Evolutionary conservation across 257 asterid genomes (phyloP).

Genomic region (Penstemon eatonii): DNA sequence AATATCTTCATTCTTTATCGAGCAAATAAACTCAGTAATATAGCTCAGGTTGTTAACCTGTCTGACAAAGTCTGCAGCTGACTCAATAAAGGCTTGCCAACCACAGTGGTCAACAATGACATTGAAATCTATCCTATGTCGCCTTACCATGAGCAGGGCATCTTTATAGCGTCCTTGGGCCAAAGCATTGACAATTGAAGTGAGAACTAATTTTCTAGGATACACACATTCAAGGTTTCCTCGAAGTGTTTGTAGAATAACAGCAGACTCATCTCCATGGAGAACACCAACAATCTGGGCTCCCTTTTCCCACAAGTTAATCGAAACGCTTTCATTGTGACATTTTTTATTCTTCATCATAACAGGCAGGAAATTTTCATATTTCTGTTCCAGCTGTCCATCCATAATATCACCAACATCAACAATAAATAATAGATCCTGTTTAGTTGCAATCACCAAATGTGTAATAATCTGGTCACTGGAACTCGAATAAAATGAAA

Average conservation of each 20-base stretch:
- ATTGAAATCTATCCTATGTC: slow-evolving; percentile 95
- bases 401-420: slow-evolving; percentile 65
- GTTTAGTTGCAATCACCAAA: slow-evolving; percentile 76
- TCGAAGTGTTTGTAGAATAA: slow-evolving; percentile 78
- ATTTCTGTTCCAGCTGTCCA: slow-evolving; percentile 63
- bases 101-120: slow-evolving; percentile 83
- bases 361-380: slow-evolving; percentile 70
- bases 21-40: slow-evolving; percentile 86
- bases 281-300: slow-evolving; percentile 73
- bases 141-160: slow-evolving; percentile 80
- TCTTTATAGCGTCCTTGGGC: slow-evolving; percentile 68
- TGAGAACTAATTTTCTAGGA: slow-evolving; percentile 86
- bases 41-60: slow-evolving; percentile 78
- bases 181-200: slow-evolving; percentile 79
- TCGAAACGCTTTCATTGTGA: slow-evolving; percentile 52
- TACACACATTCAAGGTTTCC: slow-evolving; percentile 96
- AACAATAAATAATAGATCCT: slow-evolving; percentile 77
- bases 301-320: slow-evolving; percentile 87
- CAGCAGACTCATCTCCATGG: slow-evolving; percentile 96
- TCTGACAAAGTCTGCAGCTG: slow-evolving; percentile 69
- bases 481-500: slow-evolving; percentile 78
- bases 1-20: slow-evolving; percentile 71
- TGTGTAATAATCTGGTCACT: slow-evolving; percentile 65
- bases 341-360: slow-evolving; percentile 48
- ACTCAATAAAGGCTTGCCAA: slow-evolving; percentile 72